Conservation (phyloP, 495 filamentous ascomycete genomes). For the Aspergillus coremiiformis region DNA sequence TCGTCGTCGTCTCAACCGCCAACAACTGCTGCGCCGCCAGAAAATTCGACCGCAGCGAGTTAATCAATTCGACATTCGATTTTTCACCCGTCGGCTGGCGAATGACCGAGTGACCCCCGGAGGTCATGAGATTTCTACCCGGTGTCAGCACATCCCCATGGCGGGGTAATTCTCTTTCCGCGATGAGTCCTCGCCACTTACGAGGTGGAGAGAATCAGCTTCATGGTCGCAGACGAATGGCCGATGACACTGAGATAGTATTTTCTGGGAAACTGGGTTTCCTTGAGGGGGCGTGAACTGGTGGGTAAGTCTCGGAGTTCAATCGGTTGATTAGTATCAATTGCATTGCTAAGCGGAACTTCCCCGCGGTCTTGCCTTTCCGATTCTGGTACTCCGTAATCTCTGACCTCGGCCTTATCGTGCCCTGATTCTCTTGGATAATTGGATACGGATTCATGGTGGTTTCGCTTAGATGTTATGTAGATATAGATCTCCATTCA, state of each 20-base stretch:
- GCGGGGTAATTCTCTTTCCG: neutral
- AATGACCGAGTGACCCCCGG: constrained; percentile 69
- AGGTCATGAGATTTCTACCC: constrained; percentile 71
- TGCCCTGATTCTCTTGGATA: too few relatives aligned
- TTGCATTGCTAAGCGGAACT: constrained; percentile 25
- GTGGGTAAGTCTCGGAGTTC: too few relatives aligned
- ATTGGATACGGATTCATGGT: too few relatives aligned
- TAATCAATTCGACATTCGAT: constrained; percentile 82
- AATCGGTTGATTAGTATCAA: neutral
- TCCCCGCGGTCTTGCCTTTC: constrained; percentile 7
- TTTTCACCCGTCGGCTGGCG: constrained; percentile 64
- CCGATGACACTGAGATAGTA: neutral
- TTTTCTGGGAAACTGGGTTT: neutral
- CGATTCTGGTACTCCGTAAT: neutral
- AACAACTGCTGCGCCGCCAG: constrained; percentile 58
- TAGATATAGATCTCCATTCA: constrained; percentile 15
- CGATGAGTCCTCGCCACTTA: constrained; percentile 31
- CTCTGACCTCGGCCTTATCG: too few relatives aligned
- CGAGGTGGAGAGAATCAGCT: constrained; percentile 86
- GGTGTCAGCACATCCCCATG: constrained; percentile 7
- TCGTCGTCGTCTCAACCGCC: constrained; percentile 13
- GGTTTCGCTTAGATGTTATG: too few relatives aligned
- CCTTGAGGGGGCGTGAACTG: too few relatives aligned
- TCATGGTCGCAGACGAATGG: constrained; percentile 38
- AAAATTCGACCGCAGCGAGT: constrained; percentile 78